Conservation (phyloP, 2,329 filamentous ascomycete genomes). For the Fusarium nodosum region DNA sequence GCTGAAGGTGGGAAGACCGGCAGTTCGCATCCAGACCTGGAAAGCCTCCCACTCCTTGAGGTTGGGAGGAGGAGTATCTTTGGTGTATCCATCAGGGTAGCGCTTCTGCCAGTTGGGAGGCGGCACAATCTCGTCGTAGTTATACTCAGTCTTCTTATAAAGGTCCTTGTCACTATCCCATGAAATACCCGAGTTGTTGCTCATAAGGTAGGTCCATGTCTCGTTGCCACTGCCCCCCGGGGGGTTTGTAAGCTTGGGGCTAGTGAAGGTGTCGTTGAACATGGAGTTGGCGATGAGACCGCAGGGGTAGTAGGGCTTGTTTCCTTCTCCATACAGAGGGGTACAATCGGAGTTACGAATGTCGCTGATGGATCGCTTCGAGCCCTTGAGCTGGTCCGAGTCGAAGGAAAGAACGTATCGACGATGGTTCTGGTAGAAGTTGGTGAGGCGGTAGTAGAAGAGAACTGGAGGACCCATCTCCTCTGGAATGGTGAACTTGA, state of each 20-base stretch:
- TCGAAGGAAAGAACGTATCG: conserved; percentile 94
- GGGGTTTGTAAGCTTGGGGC: conserved; percentile 72
- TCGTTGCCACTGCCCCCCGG: conserved; percentile 48
- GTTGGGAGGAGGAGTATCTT: conserved; percentile 75
- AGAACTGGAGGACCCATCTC: conserved; percentile 84
- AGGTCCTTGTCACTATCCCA: conserved; percentile 87
- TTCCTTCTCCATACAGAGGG: conserved; percentile 73
- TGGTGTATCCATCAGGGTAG: conserved; percentile 79
- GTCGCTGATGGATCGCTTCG: conserved; percentile 68
- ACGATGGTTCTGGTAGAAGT: conserved; percentile 99
- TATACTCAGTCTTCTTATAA: conserved; percentile 79
- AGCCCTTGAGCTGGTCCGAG: conserved; percentile 82
- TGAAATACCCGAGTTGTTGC: conserved; percentile 79
- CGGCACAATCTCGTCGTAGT: conserved; percentile 75
- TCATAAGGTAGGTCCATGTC: conserved; percentile 78
- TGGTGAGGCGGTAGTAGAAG: conserved; percentile 95
- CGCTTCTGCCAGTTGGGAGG: conserved; percentile 86
- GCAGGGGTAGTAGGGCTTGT: conserved; percentile 89
- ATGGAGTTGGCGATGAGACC: conserved; percentile 96
- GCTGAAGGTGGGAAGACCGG: conserved; percentile 92
- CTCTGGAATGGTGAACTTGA: conserved; percentile 85
- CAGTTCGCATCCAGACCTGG: conserved; percentile 99
- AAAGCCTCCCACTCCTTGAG: conserved; percentile 84
- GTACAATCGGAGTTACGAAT: conserved; percentile 80
- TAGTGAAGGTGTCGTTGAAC: conserved; percentile 92